Evolutionary conservation across 306 rosid species (phyloP).

Genomic region (Fagus crenata): DNA sequence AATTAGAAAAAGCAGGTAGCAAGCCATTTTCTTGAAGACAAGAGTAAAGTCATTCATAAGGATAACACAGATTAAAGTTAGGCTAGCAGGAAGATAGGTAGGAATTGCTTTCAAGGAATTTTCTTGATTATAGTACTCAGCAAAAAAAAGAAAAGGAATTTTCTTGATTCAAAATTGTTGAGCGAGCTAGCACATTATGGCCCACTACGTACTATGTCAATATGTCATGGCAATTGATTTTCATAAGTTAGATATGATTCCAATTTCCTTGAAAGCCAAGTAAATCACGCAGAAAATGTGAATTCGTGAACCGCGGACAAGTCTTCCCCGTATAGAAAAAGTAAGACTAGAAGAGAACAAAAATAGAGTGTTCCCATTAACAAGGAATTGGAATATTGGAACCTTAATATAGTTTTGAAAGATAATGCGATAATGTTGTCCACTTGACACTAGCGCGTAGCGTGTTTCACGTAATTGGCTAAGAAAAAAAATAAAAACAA

Average conservation of each 20-base stretch:
- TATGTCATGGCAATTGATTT: slow-evolving; percentile 7
- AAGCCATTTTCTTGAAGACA: slow-evolving; percentile 3
- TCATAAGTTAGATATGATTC: slow-evolving; percentile 22
- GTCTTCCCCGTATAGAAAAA: background rate
- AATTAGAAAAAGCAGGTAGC: background rate
- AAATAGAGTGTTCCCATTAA: background rate
- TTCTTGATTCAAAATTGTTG: slow-evolving; percentile 4
- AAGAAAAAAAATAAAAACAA: too few relatives aligned
- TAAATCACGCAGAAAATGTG: slow-evolving; percentile 38
- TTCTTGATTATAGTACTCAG: too few relatives aligned
- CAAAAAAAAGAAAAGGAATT: too few relatives aligned
- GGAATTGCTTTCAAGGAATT: slow-evolving; percentile 27
- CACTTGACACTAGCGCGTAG: slow-evolving; percentile 12
- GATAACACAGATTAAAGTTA: background rate
- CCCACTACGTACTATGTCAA: slow-evolving; percentile 10
- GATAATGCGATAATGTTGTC: slow-evolving; percentile 1
- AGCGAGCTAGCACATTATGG: background rate
- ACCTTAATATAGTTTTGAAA: background rate
- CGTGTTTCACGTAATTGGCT: slow-evolving; percentile 13
- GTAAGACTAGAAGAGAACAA: background rate
- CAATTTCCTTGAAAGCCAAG: slow-evolving; percentile 38
- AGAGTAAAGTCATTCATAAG: slow-evolving; percentile 4
- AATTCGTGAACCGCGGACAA: background rate
- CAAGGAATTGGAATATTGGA: slow-evolving; percentile 10
- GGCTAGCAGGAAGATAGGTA: slow-evolving; percentile 17